Conservation (phyloP, 108 stramenopile genomes). For the Pseudonitzschia multistriata region DNA sequence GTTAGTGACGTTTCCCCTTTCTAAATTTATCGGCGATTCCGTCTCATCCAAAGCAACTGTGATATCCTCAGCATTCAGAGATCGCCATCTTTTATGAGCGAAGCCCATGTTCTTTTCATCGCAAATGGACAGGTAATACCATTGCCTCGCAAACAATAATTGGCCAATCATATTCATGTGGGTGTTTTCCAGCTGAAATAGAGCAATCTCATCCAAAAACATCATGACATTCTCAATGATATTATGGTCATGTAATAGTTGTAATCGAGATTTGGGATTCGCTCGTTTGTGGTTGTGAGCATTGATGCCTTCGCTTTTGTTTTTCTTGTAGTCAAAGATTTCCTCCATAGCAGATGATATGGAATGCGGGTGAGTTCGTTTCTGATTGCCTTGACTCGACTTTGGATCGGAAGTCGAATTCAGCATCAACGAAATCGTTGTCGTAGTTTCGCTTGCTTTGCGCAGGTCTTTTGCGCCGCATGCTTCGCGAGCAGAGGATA, state of each 20-base stretch:
- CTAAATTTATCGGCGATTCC: not conserved
- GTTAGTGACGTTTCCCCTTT: not conserved
- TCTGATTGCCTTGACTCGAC: not conserved
- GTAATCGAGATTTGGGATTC: not conserved
- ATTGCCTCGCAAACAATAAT: not conserved
- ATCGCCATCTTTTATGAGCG: not conserved
- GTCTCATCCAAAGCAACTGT: not conserved
- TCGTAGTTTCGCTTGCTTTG: not conserved
- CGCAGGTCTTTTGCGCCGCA: not conserved
- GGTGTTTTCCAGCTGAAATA: slow-evolving; percentile 14
- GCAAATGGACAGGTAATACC: slow-evolving; percentile 4
- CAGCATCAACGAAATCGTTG: too few relatives aligned
- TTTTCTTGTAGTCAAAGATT: not conserved
- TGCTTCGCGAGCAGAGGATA: not conserved
- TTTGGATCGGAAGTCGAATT: not conserved
- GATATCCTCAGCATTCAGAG: not conserved
- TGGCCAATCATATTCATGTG: not conserved
- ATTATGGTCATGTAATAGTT: slow-evolving; percentile 10
- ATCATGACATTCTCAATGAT: not conserved
- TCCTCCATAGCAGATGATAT: not conserved
- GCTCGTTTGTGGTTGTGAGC: not conserved
- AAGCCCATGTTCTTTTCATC: not conserved
- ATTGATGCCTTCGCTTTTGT: not conserved
- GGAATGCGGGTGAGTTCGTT: not conserved
- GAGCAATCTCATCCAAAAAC: not conserved